Evolutionary conservation across 129 eudicot genomes (phyloP).

Genomic region (Escallonia herrerae): DNA sequence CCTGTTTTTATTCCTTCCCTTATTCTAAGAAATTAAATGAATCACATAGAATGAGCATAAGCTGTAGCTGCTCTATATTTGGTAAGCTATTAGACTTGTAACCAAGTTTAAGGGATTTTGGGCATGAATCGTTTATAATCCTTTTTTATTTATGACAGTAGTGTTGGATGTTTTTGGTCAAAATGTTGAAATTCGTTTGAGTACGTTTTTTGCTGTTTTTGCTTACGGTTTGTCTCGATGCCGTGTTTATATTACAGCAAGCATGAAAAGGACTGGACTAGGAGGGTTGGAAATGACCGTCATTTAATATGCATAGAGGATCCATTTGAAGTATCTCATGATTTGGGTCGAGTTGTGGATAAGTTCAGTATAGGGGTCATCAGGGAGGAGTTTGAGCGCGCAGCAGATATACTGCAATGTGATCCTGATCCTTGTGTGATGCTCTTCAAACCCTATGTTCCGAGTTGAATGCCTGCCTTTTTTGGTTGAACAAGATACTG

Average conservation of each 20-base stretch:
- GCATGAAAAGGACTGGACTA: conserved; percentile 82
- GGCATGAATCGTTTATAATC: no score
- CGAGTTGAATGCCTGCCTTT: conserved; percentile 24
- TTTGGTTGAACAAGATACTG: conserved; percentile 5
- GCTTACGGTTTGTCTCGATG: neutral
- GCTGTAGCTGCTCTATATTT: no score
- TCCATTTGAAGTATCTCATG: conserved; percentile 82
- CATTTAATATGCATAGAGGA: conserved; percentile 97
- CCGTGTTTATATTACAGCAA: conserved; percentile 43
- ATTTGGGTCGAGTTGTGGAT: conserved; percentile 96
- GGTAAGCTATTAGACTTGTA: no score
- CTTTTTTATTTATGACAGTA: no score
- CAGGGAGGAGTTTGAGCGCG: conserved; percentile 94
- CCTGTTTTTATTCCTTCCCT: no score
- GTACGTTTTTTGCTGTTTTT: neutral
- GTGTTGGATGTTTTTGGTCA: no score
- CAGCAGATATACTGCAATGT: conserved; percentile 75
- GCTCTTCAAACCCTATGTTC: conserved; percentile 73
- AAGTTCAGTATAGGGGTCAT: conserved; percentile 74
- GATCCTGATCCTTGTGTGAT: conserved; percentile 63
- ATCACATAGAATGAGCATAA: no score
- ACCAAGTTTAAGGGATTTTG: no score
- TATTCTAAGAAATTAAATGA: no score
- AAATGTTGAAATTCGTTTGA: neutral
- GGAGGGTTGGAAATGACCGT: conserved; percentile 88